Evolutionary conservation across 331 rosid species (phyloP), one percentile per base, ranked within the genome.

Genomic region (Erythrophleum ivorense): DNA sequence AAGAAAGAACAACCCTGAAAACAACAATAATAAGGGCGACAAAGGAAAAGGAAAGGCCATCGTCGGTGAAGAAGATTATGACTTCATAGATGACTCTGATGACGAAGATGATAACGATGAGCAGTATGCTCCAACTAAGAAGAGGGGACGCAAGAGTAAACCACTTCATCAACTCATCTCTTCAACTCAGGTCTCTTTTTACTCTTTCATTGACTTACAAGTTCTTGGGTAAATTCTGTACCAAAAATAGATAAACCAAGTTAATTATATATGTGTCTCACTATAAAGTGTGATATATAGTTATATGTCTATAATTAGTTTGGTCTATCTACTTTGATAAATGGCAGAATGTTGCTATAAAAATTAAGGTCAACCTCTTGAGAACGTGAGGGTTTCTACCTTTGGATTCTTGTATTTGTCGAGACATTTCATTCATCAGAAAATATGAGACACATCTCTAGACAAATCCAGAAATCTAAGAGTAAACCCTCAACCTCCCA

Each of bases 101-200:
- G 72, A 71, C 0, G 33, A 53, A 0, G 73, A 68, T 24, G 73
- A 46, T 19, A 52, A 71, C 1, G 55, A 19, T 10, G 74, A 21
- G 10, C 58, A 62, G 12, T 40, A 71, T 36, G 52, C 7, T 69
- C 34, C 66, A 57, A 34, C 15, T 0, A 83, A 45, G 80, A 87
- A 73, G 74, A 71, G 38, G 24, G 86, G 74, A 14, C 46, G 57
- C 46, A 86, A 75, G 81, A 71, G 76, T 68, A 83, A 83, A 63
- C 82, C 73, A 66, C 80, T 89, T 57, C 60, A 55, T 67, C 89
- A 88, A 46, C 29, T 63, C 2, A 48, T 77, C 58, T 83, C 89
- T 40, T 66, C 69, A 68, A 40, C 87, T 9, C 77, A 88, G 91
- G 91, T 86, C 13, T 77, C 6, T 49, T 19, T 50, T 57, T 76